phyloP scores from a whole-genome alignment of 2,329 filamentous ascomycete species.

The Xylaria sp. region DNA sequence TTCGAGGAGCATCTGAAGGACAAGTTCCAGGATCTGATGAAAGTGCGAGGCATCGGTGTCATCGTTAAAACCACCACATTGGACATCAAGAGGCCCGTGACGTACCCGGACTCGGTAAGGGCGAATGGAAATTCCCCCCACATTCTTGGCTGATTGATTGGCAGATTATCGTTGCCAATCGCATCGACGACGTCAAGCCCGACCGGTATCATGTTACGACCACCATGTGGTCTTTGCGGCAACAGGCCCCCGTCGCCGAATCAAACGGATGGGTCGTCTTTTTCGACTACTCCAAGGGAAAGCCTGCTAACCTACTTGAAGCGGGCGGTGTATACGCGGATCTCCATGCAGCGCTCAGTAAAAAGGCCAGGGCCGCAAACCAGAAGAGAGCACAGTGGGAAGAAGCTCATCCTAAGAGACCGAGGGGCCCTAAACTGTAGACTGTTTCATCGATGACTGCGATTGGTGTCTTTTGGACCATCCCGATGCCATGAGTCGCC shows the following conservation, averaged over 20 bases:
- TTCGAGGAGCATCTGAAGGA: constrained; percentile 28
- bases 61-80: constrained; percentile 19
- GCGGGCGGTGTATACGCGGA: constrained; percentile 20
- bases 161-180: constrained; percentile 26
- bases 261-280: constrained; percentile 25
- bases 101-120: constrained; percentile 26
- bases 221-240: constrained; percentile 23
- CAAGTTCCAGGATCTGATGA: constrained; percentile 25
- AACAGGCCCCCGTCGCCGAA: constrained; percentile 19
- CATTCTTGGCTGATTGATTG: neutral
- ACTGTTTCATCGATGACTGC: neutral
- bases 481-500: no score
- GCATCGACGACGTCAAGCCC: constrained; percentile 19
- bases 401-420: constrained; percentile 12
- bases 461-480: no score
- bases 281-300: constrained; percentile 23
- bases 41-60: constrained; percentile 20
- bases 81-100: constrained; percentile 22
- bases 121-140: neutral
- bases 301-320: constrained; percentile 20
- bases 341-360: constrained; percentile 15
- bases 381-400: constrained; percentile 19
- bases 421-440: constrained; percentile 6
- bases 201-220: constrained; percentile 27
- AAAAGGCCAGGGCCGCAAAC: constrained; percentile 3